Evolutionary conservation across 1,139 yeast species (phyloP).

Genomic region (Pichia sp.): DNA sequence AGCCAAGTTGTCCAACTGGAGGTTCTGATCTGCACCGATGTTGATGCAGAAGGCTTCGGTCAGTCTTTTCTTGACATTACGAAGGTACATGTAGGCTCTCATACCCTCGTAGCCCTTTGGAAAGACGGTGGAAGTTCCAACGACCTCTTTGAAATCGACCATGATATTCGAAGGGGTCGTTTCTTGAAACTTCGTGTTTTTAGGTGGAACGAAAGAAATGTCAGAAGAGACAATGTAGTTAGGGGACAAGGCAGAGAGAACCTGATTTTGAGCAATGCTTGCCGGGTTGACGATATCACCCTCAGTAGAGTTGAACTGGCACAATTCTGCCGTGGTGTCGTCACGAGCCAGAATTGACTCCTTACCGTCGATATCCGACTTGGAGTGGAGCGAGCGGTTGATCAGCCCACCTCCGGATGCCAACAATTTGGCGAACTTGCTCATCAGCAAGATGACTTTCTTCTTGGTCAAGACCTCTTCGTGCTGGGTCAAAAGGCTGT

Average conservation of each 20-base stretch:
- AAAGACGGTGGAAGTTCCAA: constrained; percentile 55
- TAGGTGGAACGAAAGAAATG: constrained; percentile 43
- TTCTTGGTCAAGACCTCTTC: constrained; percentile 57
- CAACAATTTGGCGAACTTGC: constrained; percentile 66
- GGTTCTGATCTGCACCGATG: constrained; percentile 57
- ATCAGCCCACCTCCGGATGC: constrained; percentile 37
- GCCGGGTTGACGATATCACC: constrained; percentile 40
- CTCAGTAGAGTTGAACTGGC: constrained; percentile 37
- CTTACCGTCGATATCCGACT: constrained; percentile 65
- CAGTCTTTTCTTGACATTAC: constrained; percentile 61
- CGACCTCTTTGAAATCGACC: constrained; percentile 73
- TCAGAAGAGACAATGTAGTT: constrained; percentile 54
- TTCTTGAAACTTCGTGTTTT: constrained; percentile 44
- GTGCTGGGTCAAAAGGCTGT: constrained; percentile 53
- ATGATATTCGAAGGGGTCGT: constrained; percentile 71
- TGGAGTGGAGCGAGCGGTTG: constrained; percentile 33
- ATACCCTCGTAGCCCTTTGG: constrained; percentile 70
- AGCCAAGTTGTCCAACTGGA: constrained; percentile 61
- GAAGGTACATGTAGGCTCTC: constrained; percentile 68
- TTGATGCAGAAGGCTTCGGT: constrained; percentile 80
- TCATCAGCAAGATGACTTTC: constrained; percentile 56
- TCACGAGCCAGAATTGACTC: constrained; percentile 68
- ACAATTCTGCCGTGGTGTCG: constrained; percentile 57
- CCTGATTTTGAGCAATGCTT: constrained; percentile 63
- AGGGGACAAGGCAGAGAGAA: constrained; percentile 68